These are phyloP conservation scores for Orychophragmus violaceus DNA, from an alignment of 345 rosid species.

Conservation along the genomic window DNA sequence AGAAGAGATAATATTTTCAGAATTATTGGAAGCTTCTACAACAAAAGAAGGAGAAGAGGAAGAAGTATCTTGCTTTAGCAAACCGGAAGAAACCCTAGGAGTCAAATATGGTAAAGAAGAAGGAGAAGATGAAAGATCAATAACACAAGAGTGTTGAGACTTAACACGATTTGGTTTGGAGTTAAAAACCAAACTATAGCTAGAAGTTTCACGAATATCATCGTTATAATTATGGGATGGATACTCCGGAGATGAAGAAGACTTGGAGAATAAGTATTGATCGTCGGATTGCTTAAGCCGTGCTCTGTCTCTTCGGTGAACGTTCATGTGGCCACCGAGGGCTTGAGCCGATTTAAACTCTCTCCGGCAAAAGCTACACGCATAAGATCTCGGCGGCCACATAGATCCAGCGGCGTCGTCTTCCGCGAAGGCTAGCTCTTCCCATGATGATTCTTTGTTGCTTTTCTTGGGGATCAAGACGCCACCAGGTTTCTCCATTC, in stretches of 20 bases:
- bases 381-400: slow-evolving; percentile 95
- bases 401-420: slow-evolving; percentile 69
- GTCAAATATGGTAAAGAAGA: slow-evolving; percentile 26
- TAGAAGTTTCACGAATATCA: slow-evolving; percentile 19
- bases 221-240: slow-evolving; percentile 35
- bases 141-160: slow-evolving; percentile 24
- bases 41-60: slow-evolving; percentile 31
- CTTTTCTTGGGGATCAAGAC: slow-evolving; percentile 12
- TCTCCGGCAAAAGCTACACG: slow-evolving; percentile 78
- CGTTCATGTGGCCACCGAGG: slow-evolving; percentile 93
- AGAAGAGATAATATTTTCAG: slow-evolving; percentile 13
- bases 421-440: slow-evolving; percentile 83
- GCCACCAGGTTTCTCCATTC: slow-evolving; percentile 19
- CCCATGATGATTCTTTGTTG: slow-evolving; percentile 55
- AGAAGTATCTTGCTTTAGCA: slow-evolving; percentile 31
- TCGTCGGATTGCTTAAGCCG: slow-evolving; percentile 61
- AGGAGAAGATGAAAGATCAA: slow-evolving; percentile 29
- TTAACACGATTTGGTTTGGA: slow-evolving; percentile 55
- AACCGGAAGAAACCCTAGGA: slow-evolving; percentile 45
- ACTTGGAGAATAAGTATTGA: slow-evolving; percentile 29
- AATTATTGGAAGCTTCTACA: slow-evolving; percentile 26
- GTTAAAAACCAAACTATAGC: slow-evolving; percentile 43
- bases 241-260: slow-evolving; percentile 35
- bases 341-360: slow-evolving; percentile 92
- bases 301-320: slow-evolving; percentile 91